Evolutionary conservation across 768 basidiomycete genomes (phyloP).

Genomic region (Auricularia sp.): DNA sequence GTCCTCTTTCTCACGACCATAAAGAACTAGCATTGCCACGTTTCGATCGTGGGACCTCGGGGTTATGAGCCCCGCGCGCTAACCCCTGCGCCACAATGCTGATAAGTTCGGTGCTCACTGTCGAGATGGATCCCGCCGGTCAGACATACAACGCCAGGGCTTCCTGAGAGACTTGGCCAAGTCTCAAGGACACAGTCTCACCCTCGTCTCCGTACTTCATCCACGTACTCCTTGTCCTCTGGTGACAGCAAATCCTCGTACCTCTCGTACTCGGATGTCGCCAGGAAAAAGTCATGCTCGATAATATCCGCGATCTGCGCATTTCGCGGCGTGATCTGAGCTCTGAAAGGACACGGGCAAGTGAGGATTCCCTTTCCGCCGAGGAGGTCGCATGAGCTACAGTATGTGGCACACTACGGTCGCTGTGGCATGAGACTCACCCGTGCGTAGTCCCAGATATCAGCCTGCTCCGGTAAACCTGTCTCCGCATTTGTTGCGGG

Average conservation of each 20-base stretch:
- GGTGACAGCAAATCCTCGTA: not conserved
- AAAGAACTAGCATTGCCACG: slow-evolving; percentile 1
- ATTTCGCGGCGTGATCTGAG: not conserved
- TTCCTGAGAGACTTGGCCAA: too few species aligned
- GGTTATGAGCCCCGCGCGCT: slow-evolving; percentile 7
- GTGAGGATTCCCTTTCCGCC: not conserved
- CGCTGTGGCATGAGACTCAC: not conserved
- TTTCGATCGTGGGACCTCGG: slow-evolving; percentile 6
- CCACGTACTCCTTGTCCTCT: not conserved
- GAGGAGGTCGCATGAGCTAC: not conserved
- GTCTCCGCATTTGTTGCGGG: slow-evolving; percentile 11
- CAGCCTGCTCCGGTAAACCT: not conserved
- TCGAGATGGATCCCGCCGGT: not conserved
- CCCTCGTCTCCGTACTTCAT: not conserved
- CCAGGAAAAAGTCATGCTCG: not conserved
- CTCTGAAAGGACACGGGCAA: not conserved
- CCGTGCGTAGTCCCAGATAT: not conserved
- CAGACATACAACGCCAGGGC: too few species aligned
- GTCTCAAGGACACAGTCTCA: too few species aligned
- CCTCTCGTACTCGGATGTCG: not conserved
- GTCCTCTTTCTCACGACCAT: too few species aligned
- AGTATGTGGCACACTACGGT: not conserved
- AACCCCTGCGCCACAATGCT: slow-evolving; percentile 4
- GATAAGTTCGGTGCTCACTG: not conserved
- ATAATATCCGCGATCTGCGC: not conserved